phyloP scores from a whole-genome alignment of 352 stramenopile species.

The Saprolegnia diclina region DNA sequence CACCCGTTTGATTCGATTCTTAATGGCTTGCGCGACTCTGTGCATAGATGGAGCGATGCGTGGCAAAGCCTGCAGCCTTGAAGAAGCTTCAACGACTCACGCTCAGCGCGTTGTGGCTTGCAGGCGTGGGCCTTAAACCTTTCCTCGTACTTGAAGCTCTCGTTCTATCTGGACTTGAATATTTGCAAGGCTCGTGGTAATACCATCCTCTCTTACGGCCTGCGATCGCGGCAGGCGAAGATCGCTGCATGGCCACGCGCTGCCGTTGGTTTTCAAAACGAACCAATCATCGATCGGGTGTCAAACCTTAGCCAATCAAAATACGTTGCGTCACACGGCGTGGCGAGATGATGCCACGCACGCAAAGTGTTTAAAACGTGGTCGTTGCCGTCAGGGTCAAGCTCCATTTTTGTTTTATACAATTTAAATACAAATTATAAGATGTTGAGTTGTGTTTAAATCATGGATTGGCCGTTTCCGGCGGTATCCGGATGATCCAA shows the following conservation, averaged over 20 bases:
- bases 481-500: constrained; percentile 1
- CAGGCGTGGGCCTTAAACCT: too few species aligned
- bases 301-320: constrained; percentile 20
- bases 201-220: too few species aligned
- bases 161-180: too few species aligned
- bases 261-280: not conserved
- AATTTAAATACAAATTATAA: not conserved
- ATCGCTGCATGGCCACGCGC: constrained; percentile 1
- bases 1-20: too few species aligned
- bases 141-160: too few species aligned
- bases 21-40: too few species aligned
- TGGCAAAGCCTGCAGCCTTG: too few species aligned
- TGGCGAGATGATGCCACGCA: not conserved
- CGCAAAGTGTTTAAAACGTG: constrained; percentile 10
- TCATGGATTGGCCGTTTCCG: not conserved
- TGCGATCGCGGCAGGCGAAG: too few species aligned
- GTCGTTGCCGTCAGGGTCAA: not conserved
- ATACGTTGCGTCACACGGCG: not conserved
- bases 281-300: constrained; percentile 10
- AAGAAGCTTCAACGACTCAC: too few species aligned
- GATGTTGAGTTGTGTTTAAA: not conserved
- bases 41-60: too few species aligned
- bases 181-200: too few species aligned
- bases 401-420: not conserved
- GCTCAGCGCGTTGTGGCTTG: too few species aligned